A percentile compares a stretch with the other conserved stretches of the same genome.
These are phyloP conservation scores for Verticillium zaregamsianum DNA, from an alignment of 2,329 filamentous ascomycete genomes.

Conservation along the genomic window DNA sequence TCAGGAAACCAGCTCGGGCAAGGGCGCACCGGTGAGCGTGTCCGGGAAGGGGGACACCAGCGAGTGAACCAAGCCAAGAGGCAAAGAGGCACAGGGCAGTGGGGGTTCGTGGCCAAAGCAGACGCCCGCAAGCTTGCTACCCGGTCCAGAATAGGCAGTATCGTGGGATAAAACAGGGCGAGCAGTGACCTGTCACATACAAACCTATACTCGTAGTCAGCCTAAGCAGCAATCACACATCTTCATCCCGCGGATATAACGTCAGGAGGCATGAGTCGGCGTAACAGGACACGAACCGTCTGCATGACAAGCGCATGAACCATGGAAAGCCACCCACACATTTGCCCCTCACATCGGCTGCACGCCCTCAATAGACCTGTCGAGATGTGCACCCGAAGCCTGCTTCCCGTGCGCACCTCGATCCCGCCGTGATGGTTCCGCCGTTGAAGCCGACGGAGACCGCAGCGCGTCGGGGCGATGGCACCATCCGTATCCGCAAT, in stretches of 20 bases:
- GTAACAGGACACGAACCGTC: not conserved
- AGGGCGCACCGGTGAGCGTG: not conserved
- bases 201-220: not conserved
- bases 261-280: not conserved
- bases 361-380: not conserved
- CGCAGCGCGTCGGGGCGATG: slow-evolving; percentile 1
- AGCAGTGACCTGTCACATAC: not conserved
- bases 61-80: not conserved
- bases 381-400: not conserved
- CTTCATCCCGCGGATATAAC: not conserved
- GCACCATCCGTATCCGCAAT: slow-evolving; percentile 9
- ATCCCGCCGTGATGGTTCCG: not conserved
- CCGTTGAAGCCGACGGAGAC: not conserved
- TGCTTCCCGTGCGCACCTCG: not conserved
- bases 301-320: not conserved
- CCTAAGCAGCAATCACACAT: not conserved
- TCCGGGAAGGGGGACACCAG: not conserved
- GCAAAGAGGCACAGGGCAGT: not conserved
- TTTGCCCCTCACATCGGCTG: too few species aligned
- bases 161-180: not conserved
- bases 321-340: not conserved
- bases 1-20: not conserved
- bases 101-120: not conserved
- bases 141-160: not conserved
- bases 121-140: not conserved